Evolutionary conservation across 768 basidiomycete genomes (phyloP), one percentile per base, ranked within the genome.

Genomic region (Clavaria fumosa): DNA sequence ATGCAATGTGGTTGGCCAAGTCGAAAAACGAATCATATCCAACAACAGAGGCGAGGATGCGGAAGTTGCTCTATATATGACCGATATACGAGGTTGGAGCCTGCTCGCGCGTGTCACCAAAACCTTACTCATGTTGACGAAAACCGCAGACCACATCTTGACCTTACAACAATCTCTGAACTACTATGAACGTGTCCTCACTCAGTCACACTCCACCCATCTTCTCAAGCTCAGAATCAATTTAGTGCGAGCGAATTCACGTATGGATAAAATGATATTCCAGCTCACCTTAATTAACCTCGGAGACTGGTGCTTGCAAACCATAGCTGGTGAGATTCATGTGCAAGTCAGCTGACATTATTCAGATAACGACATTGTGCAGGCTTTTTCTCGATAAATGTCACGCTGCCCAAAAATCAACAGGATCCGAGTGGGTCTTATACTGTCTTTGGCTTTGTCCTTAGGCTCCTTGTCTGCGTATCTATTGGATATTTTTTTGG

Each of bases 101-200:
- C 23, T 27, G 12, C n/a, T 19, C 3, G n/a, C n/a, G 17, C 5
- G 23, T 12, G 18, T 23, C 27, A 20, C 40, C 24, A 31, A 7
- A 21, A 41, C 26, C 46, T 40, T 40, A 24, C 43, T 14, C 2
- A 34, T 37, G 20, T n/a, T n/a, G n/a, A n/a, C n/a, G n/a, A n/a
- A n/a, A n/a, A n/a, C n/a, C 14, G 30, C 21, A 90, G 90, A 96
- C 56, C 91, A 96, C 53, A 88, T 95, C 46, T 55, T 90, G 17
- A 76, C 84, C 2, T 61, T 96, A 39, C 85, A 91, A 49, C 79
- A 85, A 48, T 72, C 83, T 1, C 67, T 96, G 40, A 66, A 61
- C 7, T 81, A 93, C 55, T 86, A 84, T 57, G 89, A 96, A 51
- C 78, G 79, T 21, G 79, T 89, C 59, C 64, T 96, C 34, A 77